Conservation (phyloP, 225 moss, liverwort and hornwort genomes). For the Takakia lepidozioides region DNA sequence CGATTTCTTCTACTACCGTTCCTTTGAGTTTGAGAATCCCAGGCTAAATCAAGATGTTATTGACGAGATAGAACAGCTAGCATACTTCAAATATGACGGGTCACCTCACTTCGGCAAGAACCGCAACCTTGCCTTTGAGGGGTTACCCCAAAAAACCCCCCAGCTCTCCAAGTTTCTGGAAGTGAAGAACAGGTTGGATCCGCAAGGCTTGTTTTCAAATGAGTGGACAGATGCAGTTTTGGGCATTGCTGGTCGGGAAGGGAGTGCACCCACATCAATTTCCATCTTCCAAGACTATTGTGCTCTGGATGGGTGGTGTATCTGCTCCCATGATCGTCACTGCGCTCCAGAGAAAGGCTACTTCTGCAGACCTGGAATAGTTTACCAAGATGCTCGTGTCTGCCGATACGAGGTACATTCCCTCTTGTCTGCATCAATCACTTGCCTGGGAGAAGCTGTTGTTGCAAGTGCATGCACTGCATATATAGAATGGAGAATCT, state of each 20-base stretch:
- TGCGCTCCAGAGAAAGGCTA: too few relatives aligned
- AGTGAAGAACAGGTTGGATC: conserved; percentile 26
- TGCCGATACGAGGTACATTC: conserved; percentile 30
- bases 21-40: not conserved
- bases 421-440: too few relatives aligned
- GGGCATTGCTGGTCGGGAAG: conserved; percentile 3
- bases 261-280: not conserved
- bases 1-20: conserved; percentile 16
- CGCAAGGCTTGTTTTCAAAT: conserved; percentile 22
- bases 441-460: too few relatives aligned
- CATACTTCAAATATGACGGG: conserved; percentile 20
- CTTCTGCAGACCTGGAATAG: conserved; percentile 16
- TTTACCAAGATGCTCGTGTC: conserved; percentile 23
- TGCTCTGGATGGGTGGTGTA: conserved; percentile 34
- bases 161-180: conserved; percentile 13
- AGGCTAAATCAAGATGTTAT: conserved; percentile 25
- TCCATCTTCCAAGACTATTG: conserved; percentile 10
- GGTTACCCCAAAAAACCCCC: conserved; percentile 7
- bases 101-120: conserved; percentile 41
- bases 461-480: too few relatives aligned
- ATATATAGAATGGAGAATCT: too few relatives aligned
- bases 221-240: conserved; percentile 44
- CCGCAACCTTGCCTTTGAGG: conserved; percentile 13
- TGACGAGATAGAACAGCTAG: conserved; percentile 39
- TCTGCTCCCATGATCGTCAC: conserved; percentile 24